Percentiles rank a stretch among this genome's conserved stretches.
These are phyloP conservation scores for Sugiyamaella smithiae DNA, from an alignment of 805 yeast species.

Conservation along the genomic window DNA sequence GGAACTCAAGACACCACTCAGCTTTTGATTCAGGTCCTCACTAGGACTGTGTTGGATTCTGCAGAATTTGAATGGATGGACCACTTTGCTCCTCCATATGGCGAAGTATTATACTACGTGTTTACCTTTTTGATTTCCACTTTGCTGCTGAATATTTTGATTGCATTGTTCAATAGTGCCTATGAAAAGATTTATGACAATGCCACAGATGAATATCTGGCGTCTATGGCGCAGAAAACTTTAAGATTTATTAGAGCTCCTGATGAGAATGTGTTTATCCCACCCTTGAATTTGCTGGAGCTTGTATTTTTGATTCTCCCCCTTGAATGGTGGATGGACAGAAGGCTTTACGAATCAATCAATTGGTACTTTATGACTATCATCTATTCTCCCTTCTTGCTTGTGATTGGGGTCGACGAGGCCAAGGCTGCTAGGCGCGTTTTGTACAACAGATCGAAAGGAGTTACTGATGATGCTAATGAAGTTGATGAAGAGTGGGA, in stretches of 20 bases:
- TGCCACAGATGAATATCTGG: conserved; percentile 82
- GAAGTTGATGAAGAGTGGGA: conserved; percentile 80
- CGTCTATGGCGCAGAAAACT: conserved; percentile 79
- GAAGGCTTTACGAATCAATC: conserved; percentile 39
- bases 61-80: conserved; percentile 70
- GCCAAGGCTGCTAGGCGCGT: conserved; percentile 65
- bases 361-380: conserved; percentile 59
- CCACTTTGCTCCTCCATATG: conserved; percentile 80
- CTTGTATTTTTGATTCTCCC: conserved; percentile 48
- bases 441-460: conserved; percentile 61
- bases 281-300: conserved; percentile 80
- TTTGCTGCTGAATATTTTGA: conserved; percentile 73
- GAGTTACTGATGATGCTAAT: conserved; percentile 73
- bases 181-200: conserved; percentile 77
- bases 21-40: conserved; percentile 58
- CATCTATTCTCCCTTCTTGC: conserved; percentile 65
- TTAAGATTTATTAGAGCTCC: conserved; percentile 84
- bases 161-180: conserved; percentile 83
- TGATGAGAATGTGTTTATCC: conserved; percentile 78
- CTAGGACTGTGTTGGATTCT: conserved; percentile 70
- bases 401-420: conserved; percentile 62
- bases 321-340: conserved; percentile 38
- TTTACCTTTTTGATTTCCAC: conserved; percentile 75
- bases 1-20: conserved; percentile 75
- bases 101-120: conserved; percentile 70